Evolutionary conservation across 1,284 basidiomycete species (phyloP), one percentile per base, ranked within the genome.

Genomic region (Malassezia globosa): DNA sequence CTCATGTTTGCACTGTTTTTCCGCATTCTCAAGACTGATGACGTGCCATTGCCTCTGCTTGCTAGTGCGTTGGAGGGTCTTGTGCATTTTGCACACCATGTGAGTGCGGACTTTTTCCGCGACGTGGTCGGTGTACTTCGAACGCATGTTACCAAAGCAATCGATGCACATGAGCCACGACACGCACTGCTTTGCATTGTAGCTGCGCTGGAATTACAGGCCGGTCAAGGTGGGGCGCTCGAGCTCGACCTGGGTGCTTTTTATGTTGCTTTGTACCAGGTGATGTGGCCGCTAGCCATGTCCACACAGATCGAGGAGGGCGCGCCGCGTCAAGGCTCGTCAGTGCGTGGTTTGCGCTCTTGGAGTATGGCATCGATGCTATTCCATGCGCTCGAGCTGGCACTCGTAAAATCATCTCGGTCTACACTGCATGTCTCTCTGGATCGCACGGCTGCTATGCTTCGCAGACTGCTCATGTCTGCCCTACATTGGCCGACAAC

Each of bases 101-200:
- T 99, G 73, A 99, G 95, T 73, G 80, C 97, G 62, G 94, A 99
- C 72, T 99, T 99, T 75, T 99, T 99, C 81, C 83, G 84, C 59
- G 94, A 97, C 74, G 76, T 99, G 38, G 78, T 97, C 73, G 77
- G 81, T 44, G 88, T 94, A 1, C 77, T 99, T 26, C 85, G 86
- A 70, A 78, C 78, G 50, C 80, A 88, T 48, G 81, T 94, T 58
- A 66, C 75, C n/a, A 37, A 46, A 77, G 78, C 54, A 33, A 33
- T 49, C 43, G 46, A 56, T 6, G 40, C 47, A 2, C 42, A 37
- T 18, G 44, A 51, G 18, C 19, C 47, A 14, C 55, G 81, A 80
- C 64, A 81, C 81, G 64, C 60, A 7, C 76, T 97, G 54, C 75
- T 85, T 46, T 94, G 87, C 65, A 87, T 97, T 61, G 82, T 86